A percentile compares a stretch with the other conserved stretches of the same genome.
These are phyloP conservation scores for Didymellaceae sp. DNA, from an alignment of 2,329 filamentous ascomycete genomes.

Conservation along the genomic window DNA sequence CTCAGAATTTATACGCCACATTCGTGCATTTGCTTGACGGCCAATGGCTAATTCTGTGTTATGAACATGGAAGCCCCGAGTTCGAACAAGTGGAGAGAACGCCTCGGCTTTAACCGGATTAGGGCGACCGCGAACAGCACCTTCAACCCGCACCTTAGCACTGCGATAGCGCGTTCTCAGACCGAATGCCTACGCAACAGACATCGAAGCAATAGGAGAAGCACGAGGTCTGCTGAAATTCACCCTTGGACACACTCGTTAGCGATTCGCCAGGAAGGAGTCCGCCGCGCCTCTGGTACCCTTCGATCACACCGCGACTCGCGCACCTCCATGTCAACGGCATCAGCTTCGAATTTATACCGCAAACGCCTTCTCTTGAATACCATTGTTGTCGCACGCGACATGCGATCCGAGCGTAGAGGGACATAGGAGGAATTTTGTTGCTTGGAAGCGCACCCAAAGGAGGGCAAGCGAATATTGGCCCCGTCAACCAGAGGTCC, in stretches of 20 bases:
- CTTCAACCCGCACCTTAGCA: conserved; percentile 6
- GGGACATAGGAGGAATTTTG: conserved; percentile 17
- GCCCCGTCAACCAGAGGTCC: conserved; percentile 10
- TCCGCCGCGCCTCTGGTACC: conserved; percentile 14
- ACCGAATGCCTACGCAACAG: conserved; percentile 9
- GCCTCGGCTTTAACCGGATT: conserved; percentile 19
- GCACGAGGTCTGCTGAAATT: neutral
- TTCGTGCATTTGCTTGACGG: no score
- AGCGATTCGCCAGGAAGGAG: conserved; percentile 1
- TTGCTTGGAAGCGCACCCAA: conserved; percentile 6
- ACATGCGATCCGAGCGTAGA: conserved; percentile 20
- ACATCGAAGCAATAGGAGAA: conserved; percentile 1
- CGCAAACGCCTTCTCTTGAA: conserved; percentile 2
- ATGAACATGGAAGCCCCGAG: neutral
- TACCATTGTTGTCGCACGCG: conserved; percentile 15
- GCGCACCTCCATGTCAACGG: conserved; percentile 26
- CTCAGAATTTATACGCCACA: no score
- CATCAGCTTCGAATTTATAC: conserved; percentile 11
- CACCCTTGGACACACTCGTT: neutral
- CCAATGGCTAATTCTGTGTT: no score
- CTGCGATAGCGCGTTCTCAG: conserved; percentile 4
- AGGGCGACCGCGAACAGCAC: conserved; percentile 10
- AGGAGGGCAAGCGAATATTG: conserved; percentile 21
- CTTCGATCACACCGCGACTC: conserved; percentile 16
- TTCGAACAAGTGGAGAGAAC: conserved; percentile 5